phyloP scores from a whole-genome alignment of 331 rosid genomes.

The Malus hybrid region DNA sequence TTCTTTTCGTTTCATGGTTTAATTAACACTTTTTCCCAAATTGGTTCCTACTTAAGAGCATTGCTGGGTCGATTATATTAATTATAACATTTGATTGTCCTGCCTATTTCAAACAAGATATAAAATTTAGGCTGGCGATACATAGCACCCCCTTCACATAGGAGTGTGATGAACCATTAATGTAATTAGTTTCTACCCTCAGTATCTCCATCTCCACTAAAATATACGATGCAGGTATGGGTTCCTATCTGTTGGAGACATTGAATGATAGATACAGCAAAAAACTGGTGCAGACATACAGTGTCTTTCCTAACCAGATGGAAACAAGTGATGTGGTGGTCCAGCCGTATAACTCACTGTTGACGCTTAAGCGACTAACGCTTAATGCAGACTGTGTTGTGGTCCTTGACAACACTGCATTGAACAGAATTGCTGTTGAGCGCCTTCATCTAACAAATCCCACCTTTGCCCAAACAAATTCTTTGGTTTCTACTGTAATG shows the following conservation, averaged over 20 bases:
- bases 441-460: constrained; percentile 96
- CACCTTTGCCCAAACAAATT: constrained; percentile 92
- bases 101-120: background rate
- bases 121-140: background rate
- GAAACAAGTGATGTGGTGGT: constrained; percentile 99
- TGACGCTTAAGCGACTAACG: constrained; percentile 88
- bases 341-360: constrained; percentile 95
- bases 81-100: background rate
- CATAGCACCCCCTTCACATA: background rate
- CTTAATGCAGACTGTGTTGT: constrained; percentile 98
- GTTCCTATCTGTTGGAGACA: constrained; percentile 91
- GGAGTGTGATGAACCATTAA: background rate
- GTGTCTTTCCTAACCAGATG: constrained; percentile 99
- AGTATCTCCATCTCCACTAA: background rate
- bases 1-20: background rate
- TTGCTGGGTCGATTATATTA: background rate
- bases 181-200: background rate
- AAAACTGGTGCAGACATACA: constrained; percentile 93
- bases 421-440: constrained; percentile 93
- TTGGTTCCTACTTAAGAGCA: background rate
- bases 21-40: background rate
- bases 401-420: constrained; percentile 96
- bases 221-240: constrained; percentile 66
- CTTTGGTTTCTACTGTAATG: constrained; percentile 96
- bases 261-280: constrained; percentile 98